Conservation (phyloP, 306 rosid species). For the Alnus glutinosa region DNA sequence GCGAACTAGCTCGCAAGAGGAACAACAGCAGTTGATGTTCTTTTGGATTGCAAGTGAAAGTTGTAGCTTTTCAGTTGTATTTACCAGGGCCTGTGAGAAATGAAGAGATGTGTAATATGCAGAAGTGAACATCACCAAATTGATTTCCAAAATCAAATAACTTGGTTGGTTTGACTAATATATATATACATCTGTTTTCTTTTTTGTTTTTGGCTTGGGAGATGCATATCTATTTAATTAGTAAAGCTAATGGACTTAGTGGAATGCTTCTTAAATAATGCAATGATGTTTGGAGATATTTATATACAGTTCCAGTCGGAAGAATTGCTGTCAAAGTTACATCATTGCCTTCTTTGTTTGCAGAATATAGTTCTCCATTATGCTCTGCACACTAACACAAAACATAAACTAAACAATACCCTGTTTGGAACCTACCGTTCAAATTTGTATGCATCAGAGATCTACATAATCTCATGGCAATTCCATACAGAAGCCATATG, state of each 20-base stretch:
- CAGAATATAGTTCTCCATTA: not conserved
- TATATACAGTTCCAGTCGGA: not conserved
- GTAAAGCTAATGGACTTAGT: not conserved
- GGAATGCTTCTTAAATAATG: not conserved
- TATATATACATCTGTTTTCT: not conserved
- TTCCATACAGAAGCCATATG: not conserved
- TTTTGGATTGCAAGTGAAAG: constrained; percentile 9
- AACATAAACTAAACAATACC: not conserved
- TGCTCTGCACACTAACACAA: not conserved
- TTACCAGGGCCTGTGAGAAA: not conserved
- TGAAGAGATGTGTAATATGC: not conserved
- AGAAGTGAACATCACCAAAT: not conserved
- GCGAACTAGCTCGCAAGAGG: constrained; percentile 70
- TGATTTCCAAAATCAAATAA: not conserved
- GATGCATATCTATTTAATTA: not conserved
- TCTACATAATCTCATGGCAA: not conserved
- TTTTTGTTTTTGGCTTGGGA: not conserved
- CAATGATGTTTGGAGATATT: not conserved
- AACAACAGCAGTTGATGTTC: constrained; percentile 48
- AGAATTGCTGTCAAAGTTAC: too few relatives aligned
- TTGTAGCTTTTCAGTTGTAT: constrained; percentile 6
- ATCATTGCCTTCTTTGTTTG: not conserved
- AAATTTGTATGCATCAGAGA: not conserved
- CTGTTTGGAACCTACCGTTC: not conserved
- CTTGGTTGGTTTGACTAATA: not conserved